Base-by-base conservation (phyloP, 768 basidiomycete species). In the Chlorophyllum brunneum region DNA sequence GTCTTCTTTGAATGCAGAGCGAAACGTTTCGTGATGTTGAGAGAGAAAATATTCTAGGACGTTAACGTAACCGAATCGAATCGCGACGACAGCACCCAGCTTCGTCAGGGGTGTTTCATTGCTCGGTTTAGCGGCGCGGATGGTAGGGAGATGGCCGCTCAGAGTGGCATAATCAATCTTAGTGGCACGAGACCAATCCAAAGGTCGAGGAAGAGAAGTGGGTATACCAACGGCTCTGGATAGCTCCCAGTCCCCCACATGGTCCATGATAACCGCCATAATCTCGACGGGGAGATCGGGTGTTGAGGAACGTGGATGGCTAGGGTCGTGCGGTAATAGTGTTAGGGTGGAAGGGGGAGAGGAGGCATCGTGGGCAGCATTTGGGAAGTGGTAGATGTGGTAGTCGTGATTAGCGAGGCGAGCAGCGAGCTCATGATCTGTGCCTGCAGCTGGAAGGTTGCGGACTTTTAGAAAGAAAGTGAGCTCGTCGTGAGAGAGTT, bases 181-280 rank as follows among this genome's bases (percentile, higher is more conserved):
- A 16, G 84, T 81, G 5, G 92, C 87, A 36, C 79, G 78, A 42
- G 70, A 70, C 92, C 92, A 95, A 20, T 85, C 82, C 4, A 72
- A 66, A 8, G 90, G 89, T 23, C 73, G 76, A 4, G 79, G 67
- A 0, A 93, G 65, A 7, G 81, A 81, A 4, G 88, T 88, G 9
- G 84, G 86, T 1, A 92, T 71, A 16, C 84, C 82, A 30, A 93
- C 80, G 11, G 92, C 85, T 54, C 81, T 85, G 10, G 85, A 74
- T 7, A 95, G 81, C 59, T 92, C 87, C 89, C 91, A 95, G 64
- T 91, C 85, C 11, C 85, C 88, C 7, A 90, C 65, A 58, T 86
- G 80, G 53, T 92, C 86, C 67, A 92, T 66, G 54, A 92, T 89
- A 44, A 86, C 79, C 8, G 85, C 83, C 23, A 92, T 66, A 34